phyloP scores from a whole-genome alignment of 352 stramenopile species.

The Phytophthora chlamydospora region DNA sequence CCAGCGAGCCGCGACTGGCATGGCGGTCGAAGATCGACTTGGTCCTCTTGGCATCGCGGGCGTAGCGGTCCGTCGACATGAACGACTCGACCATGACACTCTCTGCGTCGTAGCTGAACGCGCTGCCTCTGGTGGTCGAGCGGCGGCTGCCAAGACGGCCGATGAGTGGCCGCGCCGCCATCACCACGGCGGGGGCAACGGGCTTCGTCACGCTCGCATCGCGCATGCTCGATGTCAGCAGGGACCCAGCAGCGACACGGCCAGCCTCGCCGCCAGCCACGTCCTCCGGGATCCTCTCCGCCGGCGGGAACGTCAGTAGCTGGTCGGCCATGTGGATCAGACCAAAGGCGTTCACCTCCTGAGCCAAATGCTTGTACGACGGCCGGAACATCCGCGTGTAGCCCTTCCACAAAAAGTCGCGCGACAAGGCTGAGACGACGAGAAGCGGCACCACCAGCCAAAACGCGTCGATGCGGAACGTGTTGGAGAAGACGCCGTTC shows the following conservation, averaged over 20 bases:
- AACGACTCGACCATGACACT: slow-evolving; percentile 91
- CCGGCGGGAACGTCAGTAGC: slow-evolving; percentile 79
- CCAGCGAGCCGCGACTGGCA: slow-evolving; percentile 83
- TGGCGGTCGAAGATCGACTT: slow-evolving; percentile 78
- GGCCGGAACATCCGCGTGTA: slow-evolving; percentile 82
- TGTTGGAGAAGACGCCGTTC: slow-evolving; percentile 82
- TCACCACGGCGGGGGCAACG: slow-evolving; percentile 34
- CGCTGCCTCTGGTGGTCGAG: slow-evolving; percentile 62
- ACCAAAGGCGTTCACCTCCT: slow-evolving; percentile 79
- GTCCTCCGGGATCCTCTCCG: slow-evolving; percentile 72
- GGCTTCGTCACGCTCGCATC: slow-evolving; percentile 38
- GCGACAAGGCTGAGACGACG: slow-evolving; percentile 68
- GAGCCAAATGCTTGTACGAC: slow-evolving; percentile 87
- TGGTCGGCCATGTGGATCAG: slow-evolving; percentile 68
- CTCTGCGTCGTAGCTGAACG: slow-evolving; percentile 90
- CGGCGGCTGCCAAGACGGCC: slow-evolving; percentile 39
- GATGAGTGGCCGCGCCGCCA: slow-evolving; percentile 35
- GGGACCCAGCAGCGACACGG: slow-evolving; percentile 19
- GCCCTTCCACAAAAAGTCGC: slow-evolving; percentile 86
- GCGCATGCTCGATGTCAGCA: slow-evolving; percentile 34
- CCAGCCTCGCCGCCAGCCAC: slow-evolving; percentile 35
- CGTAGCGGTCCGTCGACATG: slow-evolving; percentile 80
- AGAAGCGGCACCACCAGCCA: slow-evolving; percentile 82
- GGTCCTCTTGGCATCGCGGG: slow-evolving; percentile 46
- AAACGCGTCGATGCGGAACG: slow-evolving; percentile 71